Base-by-base conservation (phyloP, 202 grass and related monocot species). In the Setaria viridis region DNA sequence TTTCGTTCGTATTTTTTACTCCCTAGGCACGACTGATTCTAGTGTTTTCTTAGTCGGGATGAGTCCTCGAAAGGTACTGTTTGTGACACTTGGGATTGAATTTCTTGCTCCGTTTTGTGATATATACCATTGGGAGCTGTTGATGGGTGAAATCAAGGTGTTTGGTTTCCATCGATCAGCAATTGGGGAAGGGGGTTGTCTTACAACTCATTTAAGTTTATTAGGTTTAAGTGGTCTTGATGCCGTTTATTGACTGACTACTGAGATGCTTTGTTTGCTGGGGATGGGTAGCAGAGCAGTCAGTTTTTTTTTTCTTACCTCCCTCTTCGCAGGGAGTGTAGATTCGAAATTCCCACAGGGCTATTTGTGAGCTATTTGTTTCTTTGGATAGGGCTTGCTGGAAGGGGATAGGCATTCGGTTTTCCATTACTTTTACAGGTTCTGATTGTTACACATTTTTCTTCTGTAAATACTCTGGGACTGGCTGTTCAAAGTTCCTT, bases 151-250 rank as follows among this genome's bases (percentile, higher is more conserved):
- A 48, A 45, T 64, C 45, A 41, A 12, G 55, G 11, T 50, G 47
- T 73, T 83, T 21, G 4, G 42, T 51, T 74, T 56, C 30, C 17
- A 64, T 83, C 69, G 29, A 74, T 33, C 69, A 51, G 53, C 35
- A 4, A 5, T 53, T 74, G 35, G 41, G 68, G 51, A 39, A 30
- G 19, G 14, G 35, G n/a, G 39, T 81, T 81, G 15, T 12, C 47
- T 67, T 13, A 2, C 14, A 29, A 48, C 72, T 75, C 6, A 13
- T 37, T 39, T 51, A 70, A 43, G n/a, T 42, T 70, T 30, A 53
- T 16, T 81, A 55, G 11, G 33, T 69, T 56, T 30, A 70, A 70
- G 13, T 30, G 49, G 21, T 46, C 8, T 71, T 30, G 65, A 59
- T 25, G 55, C 17, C 6, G 11, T 16, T 49, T 62, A 45, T 43